These are phyloP conservation scores for Raffaelea arxii DNA, from an alignment of 2,329 filamentous ascomycete species.

Conservation along the genomic window DNA sequence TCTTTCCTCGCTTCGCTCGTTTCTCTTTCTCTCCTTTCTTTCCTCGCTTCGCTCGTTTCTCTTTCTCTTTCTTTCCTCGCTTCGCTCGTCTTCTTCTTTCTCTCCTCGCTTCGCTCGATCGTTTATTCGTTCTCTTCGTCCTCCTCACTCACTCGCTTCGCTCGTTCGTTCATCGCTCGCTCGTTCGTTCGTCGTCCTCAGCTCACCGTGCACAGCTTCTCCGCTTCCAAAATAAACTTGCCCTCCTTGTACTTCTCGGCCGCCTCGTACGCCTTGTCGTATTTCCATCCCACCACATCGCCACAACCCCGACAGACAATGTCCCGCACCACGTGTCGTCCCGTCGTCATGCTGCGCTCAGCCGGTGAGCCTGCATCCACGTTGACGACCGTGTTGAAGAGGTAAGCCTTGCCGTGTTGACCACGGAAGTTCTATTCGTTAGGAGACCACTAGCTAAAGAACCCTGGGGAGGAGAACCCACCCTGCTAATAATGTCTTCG, in stretches of 20 bases:
- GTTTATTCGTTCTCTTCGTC: too few species aligned
- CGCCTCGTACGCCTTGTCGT: constrained; percentile 89
- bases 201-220: constrained; percentile 73
- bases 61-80: too few species aligned
- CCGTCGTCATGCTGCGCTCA: constrained; percentile 97
- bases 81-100: background rate
- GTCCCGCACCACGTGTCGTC: constrained; percentile 86
- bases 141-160: background rate
- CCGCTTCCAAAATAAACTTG: constrained; percentile 92
- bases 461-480: constrained; percentile 32
- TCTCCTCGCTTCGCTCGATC: background rate
- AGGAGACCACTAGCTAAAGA: background rate
- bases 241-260: constrained; percentile 98
- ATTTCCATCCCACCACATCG: constrained; percentile 94
- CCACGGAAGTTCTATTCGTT: constrained; percentile 80
- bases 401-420: constrained; percentile 94
- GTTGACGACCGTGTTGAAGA: constrained; percentile 93
- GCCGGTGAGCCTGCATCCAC: constrained; percentile 71
- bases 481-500: constrained; percentile 89
- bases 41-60: too few species aligned
- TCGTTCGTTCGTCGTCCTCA: constrained; percentile 17
- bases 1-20: too few species aligned
- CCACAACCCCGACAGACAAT: constrained; percentile 87
- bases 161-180: background rate
- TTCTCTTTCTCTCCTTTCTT: too few species aligned